phyloP scores from a whole-genome alignment of 2,329 filamentous ascomycete genomes.

The Trichoderma sp. region DNA sequence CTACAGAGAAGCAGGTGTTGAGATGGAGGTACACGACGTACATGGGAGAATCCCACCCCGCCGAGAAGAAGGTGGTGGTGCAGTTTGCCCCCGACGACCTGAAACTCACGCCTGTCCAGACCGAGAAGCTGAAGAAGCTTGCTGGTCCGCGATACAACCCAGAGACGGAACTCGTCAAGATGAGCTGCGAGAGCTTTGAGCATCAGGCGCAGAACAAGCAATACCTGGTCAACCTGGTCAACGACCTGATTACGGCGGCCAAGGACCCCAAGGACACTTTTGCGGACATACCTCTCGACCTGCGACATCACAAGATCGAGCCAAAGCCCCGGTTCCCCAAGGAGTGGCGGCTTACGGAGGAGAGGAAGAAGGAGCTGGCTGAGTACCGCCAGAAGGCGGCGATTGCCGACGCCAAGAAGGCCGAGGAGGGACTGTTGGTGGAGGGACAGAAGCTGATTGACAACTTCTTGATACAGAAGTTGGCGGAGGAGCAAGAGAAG shows the following conservation, averaged over 20 bases:
- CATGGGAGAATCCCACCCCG: conserved; percentile 90
- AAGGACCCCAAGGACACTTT: conserved; percentile 80
- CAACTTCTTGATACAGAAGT: conserved; percentile 35
- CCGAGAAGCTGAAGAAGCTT: conserved; percentile 83
- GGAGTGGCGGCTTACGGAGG: conserved; percentile 76
- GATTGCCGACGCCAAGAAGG: conserved; percentile 55
- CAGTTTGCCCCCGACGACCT: conserved; percentile 81
- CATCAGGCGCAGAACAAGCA: conserved; percentile 95
- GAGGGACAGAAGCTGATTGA: conserved; percentile 56
- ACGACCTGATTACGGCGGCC: conserved; percentile 71
- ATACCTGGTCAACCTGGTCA: conserved; percentile 80
- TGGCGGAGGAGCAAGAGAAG: conserved; percentile 38
- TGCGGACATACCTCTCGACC: conserved; percentile 85
- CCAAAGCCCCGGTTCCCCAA: conserved; percentile 71
- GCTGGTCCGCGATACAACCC: conserved; percentile 87
- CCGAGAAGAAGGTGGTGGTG: conserved; percentile 89
- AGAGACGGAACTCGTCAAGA: conserved; percentile 75
- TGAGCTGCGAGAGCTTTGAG: conserved; percentile 86
- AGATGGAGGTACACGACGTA: conserved; percentile 97
- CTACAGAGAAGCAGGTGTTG: conserved; percentile 67
- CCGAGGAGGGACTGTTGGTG: conserved; percentile 58
- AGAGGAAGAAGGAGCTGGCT: conserved; percentile 67
- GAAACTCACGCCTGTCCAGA: conserved; percentile 66
- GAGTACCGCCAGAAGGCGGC: conserved; percentile 55
- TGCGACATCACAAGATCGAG: conserved; percentile 78